Evolutionary conservation across 305 asterid genomes (phyloP).

Genomic region (Nicotiana rustica): DNA sequence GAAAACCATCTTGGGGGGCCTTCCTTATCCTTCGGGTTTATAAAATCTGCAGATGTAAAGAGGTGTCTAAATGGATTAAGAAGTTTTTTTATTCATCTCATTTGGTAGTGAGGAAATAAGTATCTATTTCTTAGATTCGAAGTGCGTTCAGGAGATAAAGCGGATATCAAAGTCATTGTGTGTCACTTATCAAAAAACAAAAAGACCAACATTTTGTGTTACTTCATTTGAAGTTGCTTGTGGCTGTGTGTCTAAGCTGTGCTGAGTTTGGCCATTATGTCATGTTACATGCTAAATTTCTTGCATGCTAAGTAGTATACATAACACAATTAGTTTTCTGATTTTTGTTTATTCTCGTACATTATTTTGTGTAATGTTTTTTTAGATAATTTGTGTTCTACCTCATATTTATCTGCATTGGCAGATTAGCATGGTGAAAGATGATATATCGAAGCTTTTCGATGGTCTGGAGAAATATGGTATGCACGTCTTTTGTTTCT

Average conservation of each 20-base stretch:
- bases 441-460: conserved; percentile 80
- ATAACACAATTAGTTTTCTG: background rate
- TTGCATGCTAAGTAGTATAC: background rate
- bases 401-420: conserved; percentile 33
- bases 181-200: background rate
- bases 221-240: conserved; percentile 13
- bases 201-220: background rate
- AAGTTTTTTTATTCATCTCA: background rate
- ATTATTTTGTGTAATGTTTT: conserved; percentile 11
- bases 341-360: background rate
- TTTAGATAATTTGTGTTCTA: conserved; percentile 12
- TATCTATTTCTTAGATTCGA: background rate
- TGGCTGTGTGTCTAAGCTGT: background rate
- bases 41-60: background rate
- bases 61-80: background rate
- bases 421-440: conserved; percentile 75
- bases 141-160: conserved; percentile 8
- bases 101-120: background rate
- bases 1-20: background rate
- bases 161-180: conserved; percentile 9
- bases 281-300: background rate
- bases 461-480: conserved; percentile 88
- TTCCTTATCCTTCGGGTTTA: background rate
- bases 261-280: conserved; percentile 19
- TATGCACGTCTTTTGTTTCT: conserved; percentile 39